phyloP scores from a whole-genome alignment of 169 alveolate species.

The Fabrea salina region DNA sequence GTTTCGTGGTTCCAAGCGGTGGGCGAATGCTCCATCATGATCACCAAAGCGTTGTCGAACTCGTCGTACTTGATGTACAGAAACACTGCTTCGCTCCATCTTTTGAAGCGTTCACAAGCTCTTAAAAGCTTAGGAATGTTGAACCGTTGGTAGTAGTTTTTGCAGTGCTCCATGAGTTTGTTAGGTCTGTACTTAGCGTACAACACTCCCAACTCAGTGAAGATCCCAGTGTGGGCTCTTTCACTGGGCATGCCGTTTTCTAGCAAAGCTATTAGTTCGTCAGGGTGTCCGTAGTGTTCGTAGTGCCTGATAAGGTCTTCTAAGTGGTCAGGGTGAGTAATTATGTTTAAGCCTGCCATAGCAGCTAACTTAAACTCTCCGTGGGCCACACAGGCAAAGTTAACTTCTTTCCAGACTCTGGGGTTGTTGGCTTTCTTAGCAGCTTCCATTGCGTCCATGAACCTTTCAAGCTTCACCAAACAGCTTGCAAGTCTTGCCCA shows the following conservation, averaged over 20 bases:
- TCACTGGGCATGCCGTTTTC: slow-evolving; percentile 81
- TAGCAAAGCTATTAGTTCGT: slow-evolving; percentile 87
- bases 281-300: slow-evolving; percentile 89
- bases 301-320: slow-evolving; percentile 93
- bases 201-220: slow-evolving; percentile 98
- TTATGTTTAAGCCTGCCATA: slow-evolving; percentile 93
- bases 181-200: slow-evolving; percentile 98
- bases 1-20: slow-evolving; percentile 95
- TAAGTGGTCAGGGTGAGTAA: slow-evolving; percentile 98
- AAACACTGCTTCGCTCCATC: slow-evolving; percentile 95
- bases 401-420: slow-evolving; percentile 94
- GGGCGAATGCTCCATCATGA: slow-evolving; percentile 97
- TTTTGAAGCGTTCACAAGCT: slow-evolving; percentile 88
- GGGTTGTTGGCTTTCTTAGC: slow-evolving; percentile 99
- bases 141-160: slow-evolving; percentile 72
- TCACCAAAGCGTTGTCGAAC: slow-evolving; percentile 94
- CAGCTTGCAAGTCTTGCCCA: slow-evolving; percentile 96
- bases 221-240: slow-evolving; percentile 91
- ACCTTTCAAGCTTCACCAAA: slow-evolving; percentile 91
- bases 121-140: slow-evolving; percentile 94
- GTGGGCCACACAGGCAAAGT: slow-evolving; percentile 90
- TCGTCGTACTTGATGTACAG: slow-evolving; percentile 95
- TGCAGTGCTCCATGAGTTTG: slow-evolving; percentile 95
- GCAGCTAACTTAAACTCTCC: slow-evolving; percentile 92
- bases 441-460: slow-evolving; percentile 96